phyloP scores from a whole-genome alignment of 306 rosid genomes.

The Begonia loranthoides region DNA sequence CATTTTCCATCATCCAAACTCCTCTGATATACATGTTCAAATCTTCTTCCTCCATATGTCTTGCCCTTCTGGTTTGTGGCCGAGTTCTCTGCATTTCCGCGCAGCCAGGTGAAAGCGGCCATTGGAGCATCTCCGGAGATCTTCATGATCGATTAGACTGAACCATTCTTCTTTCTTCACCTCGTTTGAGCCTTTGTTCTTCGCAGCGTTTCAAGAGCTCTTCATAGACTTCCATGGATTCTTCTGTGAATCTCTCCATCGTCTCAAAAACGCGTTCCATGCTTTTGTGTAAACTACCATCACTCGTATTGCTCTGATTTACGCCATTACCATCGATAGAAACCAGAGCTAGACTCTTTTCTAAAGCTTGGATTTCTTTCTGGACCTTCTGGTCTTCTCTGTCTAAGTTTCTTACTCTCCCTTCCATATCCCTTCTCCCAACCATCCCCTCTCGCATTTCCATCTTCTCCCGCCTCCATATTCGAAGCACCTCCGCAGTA shows the following conservation, averaged over 20 bases:
- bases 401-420: slow-evolving; percentile 52
- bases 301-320: slow-evolving; percentile 54
- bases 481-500: slow-evolving; percentile 55
- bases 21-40: too few relatives aligned
- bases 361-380: slow-evolving; percentile 69
- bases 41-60: too few relatives aligned
- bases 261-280: slow-evolving; percentile 85
- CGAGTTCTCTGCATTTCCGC: too few relatives aligned
- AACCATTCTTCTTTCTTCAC: background rate
- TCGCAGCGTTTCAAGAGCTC: slow-evolving; percentile 58
- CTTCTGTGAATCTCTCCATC: slow-evolving; percentile 66
- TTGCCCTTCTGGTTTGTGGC: too few relatives aligned
- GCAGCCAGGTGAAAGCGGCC: too few relatives aligned
- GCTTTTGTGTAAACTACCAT: slow-evolving; percentile 52
- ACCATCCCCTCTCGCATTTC: slow-evolving; percentile 50
- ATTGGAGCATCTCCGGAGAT: background rate
- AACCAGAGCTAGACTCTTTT: slow-evolving; percentile 38
- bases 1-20: too few relatives aligned
- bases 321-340: slow-evolving; percentile 42
- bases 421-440: slow-evolving; percentile 65
- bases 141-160: background rate
- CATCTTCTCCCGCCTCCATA: slow-evolving; percentile 72
- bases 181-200: slow-evolving; percentile 32
- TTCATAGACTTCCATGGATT: slow-evolving; percentile 57
- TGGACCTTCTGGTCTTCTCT: slow-evolving; percentile 80